A percentile compares a stretch with the other conserved stretches of the same genome.
Evolutionary conservation across 768 basidiomycete species (phyloP).

Genomic region (Psilocybe sp.): DNA sequence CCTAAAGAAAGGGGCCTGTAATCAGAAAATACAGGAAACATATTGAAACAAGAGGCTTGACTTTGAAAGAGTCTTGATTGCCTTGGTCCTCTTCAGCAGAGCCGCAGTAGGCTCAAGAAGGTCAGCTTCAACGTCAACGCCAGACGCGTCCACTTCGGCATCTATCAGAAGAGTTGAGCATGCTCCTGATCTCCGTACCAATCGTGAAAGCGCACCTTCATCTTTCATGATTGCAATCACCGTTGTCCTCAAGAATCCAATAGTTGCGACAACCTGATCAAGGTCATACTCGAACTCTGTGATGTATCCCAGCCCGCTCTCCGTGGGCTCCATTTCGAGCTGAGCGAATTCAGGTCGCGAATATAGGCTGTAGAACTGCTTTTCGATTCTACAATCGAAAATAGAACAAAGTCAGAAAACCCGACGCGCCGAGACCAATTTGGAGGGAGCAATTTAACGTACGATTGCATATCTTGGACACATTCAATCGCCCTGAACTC

Average conservation of each 20-base stretch:
- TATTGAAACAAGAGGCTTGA: conserved; percentile 28
- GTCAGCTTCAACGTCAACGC: conserved; percentile 68
- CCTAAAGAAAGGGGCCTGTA: conserved; percentile 36
- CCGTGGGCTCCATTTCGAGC: conserved; percentile 85
- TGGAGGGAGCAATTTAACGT: conserved; percentile 21
- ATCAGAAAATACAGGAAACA: background rate
- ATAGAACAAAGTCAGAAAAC: background rate
- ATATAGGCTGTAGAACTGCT: conserved; percentile 85
- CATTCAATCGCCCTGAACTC: conserved; percentile 95
- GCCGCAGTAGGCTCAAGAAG: conserved; percentile 81
- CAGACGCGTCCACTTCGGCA: conserved; percentile 67
- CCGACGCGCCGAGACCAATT: background rate
- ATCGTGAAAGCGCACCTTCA: conserved; percentile 48
- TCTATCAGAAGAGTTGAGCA: conserved; percentile 42
- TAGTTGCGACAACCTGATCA: conserved; percentile 90
- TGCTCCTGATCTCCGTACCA: background rate
- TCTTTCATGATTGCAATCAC: conserved; percentile 73
- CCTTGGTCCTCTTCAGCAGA: conserved; percentile 78
- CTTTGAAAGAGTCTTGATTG: conserved; percentile 79
- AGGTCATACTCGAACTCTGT: conserved; percentile 86
- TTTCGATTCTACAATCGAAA: conserved; percentile 65
- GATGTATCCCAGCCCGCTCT: conserved; percentile 83
- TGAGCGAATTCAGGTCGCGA: conserved; percentile 82
- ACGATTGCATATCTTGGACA: conserved; percentile 87
- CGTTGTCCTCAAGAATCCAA: conserved; percentile 87